A percentile compares a stretch with the other conserved stretches of the same genome.
These are phyloP conservation scores for Russula sp. DNA, from an alignment of 768 basidiomycete species.

Conservation along the genomic window DNA sequence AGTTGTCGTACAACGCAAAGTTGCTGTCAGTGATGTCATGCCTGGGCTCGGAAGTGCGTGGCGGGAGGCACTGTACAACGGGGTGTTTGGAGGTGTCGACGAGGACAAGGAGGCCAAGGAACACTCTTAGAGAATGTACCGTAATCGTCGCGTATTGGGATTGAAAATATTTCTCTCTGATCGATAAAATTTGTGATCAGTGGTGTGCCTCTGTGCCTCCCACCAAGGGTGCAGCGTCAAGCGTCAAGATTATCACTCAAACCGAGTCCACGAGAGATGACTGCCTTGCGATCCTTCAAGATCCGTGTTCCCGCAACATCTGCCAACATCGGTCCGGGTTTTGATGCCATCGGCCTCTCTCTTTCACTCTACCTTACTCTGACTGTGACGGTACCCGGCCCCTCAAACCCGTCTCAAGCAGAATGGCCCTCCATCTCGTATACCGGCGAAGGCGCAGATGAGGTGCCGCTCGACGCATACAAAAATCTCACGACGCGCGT, in stretches of 20 bases:
- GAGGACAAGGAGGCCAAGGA: neutral
- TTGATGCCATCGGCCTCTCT: slow-evolving; percentile 98
- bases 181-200: too few relatives aligned
- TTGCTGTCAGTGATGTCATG: slow-evolving; percentile 46
- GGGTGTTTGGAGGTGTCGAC: slow-evolving; percentile 32
- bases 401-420: slow-evolving; percentile 17
- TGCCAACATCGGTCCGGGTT: slow-evolving; percentile 97
- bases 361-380: slow-evolving; percentile 81
- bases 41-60: slow-evolving; percentile 46
- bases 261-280: neutral
- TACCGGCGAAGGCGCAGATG: slow-evolving; percentile 80
- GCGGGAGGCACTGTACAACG: slow-evolving; percentile 43
- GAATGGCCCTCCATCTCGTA: slow-evolving; percentile 59
- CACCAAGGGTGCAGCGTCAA: too few relatives aligned
- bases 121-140: too few relatives aligned
- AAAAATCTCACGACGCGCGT: slow-evolving; percentile 97
- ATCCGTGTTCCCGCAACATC: slow-evolving; percentile 95
- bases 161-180: too few relatives aligned
- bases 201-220: too few relatives aligned
- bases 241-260: neutral
- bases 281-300: slow-evolving; percentile 35
- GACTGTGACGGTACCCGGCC: slow-evolving; percentile 42
- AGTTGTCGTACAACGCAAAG: slow-evolving; percentile 59
- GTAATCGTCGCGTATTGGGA: too few relatives aligned
- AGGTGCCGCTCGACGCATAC: slow-evolving; percentile 91